Evolutionary conservation across 306 rosid species (phyloP), one percentile per base, ranked within the genome.

Genomic region (Parietaria judaica): DNA sequence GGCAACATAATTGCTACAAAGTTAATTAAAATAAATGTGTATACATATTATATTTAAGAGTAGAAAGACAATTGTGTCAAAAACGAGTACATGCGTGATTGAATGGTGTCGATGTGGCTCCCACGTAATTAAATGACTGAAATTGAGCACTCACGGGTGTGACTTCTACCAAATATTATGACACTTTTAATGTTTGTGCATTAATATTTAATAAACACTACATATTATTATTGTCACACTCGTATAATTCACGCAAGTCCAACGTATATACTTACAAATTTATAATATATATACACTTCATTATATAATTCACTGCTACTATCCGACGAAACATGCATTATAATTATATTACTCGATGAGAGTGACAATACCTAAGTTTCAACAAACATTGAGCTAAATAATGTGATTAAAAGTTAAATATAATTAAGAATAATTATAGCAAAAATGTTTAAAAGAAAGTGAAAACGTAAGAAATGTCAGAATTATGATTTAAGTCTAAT

Each of bases 31-130:
- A 56, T 23, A 7, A 34, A 11, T 11, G 34, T 49, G 11, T 4
- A 11, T 13, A 9, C 11, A 56, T 5, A 31, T 16, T 16, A 5
- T 16, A 34, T 9, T 7, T 8, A 54, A 54, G 9, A 54, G 5
- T 4, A 34, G 17, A 54, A 56, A 36, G 41, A 36, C 44, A 56
- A 41, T 56, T 56, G 45, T 6, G 57, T 15, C 57, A 6, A 41
- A 56, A 56, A 17, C 58, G 13, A 31, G 59, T 55, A 55, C 15
- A 55, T 55, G 37, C 23, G 4, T 31, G 39, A 56, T 56, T 56
- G 12, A 56, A 56, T 56, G 60, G 60, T 56, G 60, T 56, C 16
- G 44, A 11, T 56, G 60, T 56, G 60, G 60, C 4, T 56, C 60
- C 60, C 60, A 56, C 60, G 16, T 34, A 35, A 55, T 35, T 56